phyloP scores from a whole-genome alignment of 2,329 filamentous ascomycete species.

The Neospermospora avenae region DNA sequence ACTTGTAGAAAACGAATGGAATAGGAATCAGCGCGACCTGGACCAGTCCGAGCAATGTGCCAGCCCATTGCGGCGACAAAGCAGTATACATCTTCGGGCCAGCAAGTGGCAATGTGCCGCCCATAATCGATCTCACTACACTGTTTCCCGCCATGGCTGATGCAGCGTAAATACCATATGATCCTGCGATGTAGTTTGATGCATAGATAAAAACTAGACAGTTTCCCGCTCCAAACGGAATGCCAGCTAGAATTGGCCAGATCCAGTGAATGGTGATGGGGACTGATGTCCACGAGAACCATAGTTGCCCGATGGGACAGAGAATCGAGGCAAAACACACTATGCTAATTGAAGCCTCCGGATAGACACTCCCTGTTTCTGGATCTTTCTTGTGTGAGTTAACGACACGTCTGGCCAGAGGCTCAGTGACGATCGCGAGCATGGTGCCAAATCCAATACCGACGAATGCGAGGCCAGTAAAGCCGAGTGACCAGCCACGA shows the following conservation, averaged over 20 bases:
- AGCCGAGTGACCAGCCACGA: constrained; percentile 73
- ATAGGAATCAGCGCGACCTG: constrained; percentile 75
- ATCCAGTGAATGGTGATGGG: constrained; percentile 77
- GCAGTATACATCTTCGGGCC: constrained; percentile 67
- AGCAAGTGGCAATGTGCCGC: constrained; percentile 75
- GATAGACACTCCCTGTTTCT: constrained; percentile 66
- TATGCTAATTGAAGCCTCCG: constrained; percentile 77
- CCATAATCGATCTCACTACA: constrained; percentile 68
- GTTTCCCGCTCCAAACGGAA: constrained; percentile 77
- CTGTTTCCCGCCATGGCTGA: constrained; percentile 78
- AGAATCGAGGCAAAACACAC: constrained; percentile 75
- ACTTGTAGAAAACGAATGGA: constrained; percentile 72
- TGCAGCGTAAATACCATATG: constrained; percentile 79
- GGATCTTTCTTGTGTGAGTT: constrained; percentile 73
- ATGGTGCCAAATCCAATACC: constrained; percentile 66
- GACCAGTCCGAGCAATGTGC: constrained; percentile 69
- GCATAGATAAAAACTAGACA: constrained; percentile 78
- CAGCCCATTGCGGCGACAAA: constrained; percentile 74
- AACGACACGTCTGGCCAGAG: constrained; percentile 73
- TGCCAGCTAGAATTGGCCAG: constrained; percentile 71
- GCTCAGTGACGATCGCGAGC: constrained; percentile 61
- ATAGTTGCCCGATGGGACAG: constrained; percentile 74
- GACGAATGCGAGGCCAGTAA: constrained; percentile 74
- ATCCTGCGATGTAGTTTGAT: constrained; percentile 73
- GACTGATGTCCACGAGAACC: constrained; percentile 85